Conservation (phyloP, 257 asterid genomes). For the Ajuga chamaepitys region DNA sequence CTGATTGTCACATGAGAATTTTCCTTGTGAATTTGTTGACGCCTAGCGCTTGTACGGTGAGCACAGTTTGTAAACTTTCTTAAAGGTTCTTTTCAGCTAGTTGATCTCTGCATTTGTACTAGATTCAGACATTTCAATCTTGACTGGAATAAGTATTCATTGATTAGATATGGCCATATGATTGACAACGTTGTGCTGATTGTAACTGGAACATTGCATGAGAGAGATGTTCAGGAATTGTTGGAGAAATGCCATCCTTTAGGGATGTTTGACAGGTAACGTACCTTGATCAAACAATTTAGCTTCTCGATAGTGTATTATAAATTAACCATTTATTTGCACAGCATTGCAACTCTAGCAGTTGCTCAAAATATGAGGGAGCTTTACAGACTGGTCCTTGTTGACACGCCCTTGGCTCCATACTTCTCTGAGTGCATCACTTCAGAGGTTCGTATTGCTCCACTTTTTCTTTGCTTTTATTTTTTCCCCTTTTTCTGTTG, state of each 20-base stretch:
- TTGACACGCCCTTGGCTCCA: conserved; percentile 91
- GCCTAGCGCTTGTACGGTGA: not conserved
- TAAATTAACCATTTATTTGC: conserved; percentile 12
- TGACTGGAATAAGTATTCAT: conserved; percentile 6
- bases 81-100: not conserved
- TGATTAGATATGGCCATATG: conserved; percentile 82
- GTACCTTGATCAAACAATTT: not conserved
- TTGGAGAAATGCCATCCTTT: conserved; percentile 93
- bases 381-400: conserved; percentile 88
- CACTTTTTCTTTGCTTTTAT: not conserved
- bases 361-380: conserved; percentile 97
- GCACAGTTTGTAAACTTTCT: not conserved
- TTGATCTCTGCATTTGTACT: not conserved
- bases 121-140: not conserved
- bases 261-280: conserved; percentile 96
- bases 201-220: conserved; percentile 87
- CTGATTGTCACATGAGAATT: not conserved
- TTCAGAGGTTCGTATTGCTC: conserved; percentile 55
- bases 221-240: conserved; percentile 89
- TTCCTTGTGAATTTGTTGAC: not conserved
- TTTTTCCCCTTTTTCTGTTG: not conserved
- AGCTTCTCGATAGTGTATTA: not conserved
- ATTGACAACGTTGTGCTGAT: conserved; percentile 87
- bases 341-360: conserved; percentile 81
- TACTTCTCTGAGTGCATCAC: conserved; percentile 91